These are phyloP conservation scores for Penicillium sp. DNA, from an alignment of 2,329 filamentous ascomycete species.

Conservation along the genomic window DNA sequence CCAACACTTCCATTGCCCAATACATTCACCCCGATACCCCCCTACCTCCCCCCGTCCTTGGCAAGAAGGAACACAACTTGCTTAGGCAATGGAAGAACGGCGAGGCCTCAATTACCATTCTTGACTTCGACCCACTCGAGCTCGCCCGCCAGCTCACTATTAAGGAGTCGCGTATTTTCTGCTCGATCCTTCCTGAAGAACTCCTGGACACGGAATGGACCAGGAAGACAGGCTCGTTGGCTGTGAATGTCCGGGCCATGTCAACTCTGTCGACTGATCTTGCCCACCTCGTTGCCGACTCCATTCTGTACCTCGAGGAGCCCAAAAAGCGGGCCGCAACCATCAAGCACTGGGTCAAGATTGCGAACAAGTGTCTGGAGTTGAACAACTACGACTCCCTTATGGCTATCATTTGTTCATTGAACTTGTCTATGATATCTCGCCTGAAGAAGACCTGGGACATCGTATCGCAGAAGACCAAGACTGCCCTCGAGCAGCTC, in stretches of 20 bases:
- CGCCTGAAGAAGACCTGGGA: conserved; percentile 93
- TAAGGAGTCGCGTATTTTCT: conserved; percentile 88
- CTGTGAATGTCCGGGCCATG: conserved; percentile 91
- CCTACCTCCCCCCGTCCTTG: conserved; percentile 66
- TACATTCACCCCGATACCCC: conserved; percentile 70
- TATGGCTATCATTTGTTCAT: conserved; percentile 93
- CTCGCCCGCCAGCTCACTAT: conserved; percentile 88
- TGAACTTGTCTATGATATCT: conserved; percentile 87
- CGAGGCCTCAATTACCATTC: conserved; percentile 66
- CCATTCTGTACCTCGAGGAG: conserved; percentile 83
- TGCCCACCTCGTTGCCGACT: conserved; percentile 88
- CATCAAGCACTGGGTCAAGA: conserved; percentile 98
- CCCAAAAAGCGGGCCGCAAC: conserved; percentile 84
- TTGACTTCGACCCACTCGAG: conserved; percentile 90
- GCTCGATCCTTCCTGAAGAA: conserved; percentile 86
- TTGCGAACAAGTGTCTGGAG: conserved; percentile 79
- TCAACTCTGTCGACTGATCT: conserved; percentile 87
- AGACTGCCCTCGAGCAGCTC: conserved; percentile 71
- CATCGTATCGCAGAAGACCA: conserved; percentile 76
- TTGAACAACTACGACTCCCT: conserved; percentile 94
- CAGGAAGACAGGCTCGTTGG: conserved; percentile 75
- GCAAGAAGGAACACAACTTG: conserved; percentile 70
- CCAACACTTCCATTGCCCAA: conserved; percentile 69
- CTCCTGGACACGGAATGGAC: conserved; percentile 91
- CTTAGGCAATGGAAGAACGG: conserved; percentile 73